Conservation (phyloP, 2,329 filamentous ascomycete genomes). For the Shiraia sp. region DNA sequence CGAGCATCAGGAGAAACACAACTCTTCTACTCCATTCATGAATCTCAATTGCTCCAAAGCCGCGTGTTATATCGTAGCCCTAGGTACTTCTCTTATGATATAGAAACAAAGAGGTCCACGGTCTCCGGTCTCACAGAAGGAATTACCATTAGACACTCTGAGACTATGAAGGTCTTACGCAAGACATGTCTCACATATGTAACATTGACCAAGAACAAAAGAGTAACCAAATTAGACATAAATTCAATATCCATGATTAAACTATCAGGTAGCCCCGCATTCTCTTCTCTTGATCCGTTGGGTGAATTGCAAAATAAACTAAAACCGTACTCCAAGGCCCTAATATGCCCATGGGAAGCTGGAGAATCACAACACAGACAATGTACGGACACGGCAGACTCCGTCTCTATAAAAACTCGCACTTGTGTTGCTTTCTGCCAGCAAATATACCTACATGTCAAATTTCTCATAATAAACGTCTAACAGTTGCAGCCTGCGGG, state of each 20-base stretch:
- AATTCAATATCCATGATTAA: conserved; percentile 30
- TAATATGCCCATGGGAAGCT: conserved; percentile 21
- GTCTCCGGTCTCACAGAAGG: no score
- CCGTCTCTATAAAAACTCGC: neutral
- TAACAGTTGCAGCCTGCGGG: conserved; percentile 67
- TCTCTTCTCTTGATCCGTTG: conserved; percentile 29
- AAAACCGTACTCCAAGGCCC: conserved; percentile 33
- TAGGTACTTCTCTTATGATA: no score
- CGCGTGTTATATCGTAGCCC: no score
- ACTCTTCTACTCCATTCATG: no score
- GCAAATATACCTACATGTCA: conserved; percentile 9
- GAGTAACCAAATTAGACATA: conserved; percentile 10
- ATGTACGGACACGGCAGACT: conserved; percentile 11
- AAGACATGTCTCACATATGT: neutral
- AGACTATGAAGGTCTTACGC: neutral
- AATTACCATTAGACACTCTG: no score
- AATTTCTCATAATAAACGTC: conserved; percentile 1
- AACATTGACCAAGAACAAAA: conserved; percentile 4
- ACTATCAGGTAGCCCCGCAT: conserved; percentile 35
- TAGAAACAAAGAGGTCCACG: no score
- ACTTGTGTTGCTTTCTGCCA: neutral
- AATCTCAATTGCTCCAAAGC: no score
- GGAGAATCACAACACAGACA: conserved; percentile 10
- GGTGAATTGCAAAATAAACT: conserved; percentile 9
- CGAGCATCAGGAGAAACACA: no score